These are phyloP conservation scores for Penicillium sp. DNA, from an alignment of 2,329 filamentous ascomycete genomes.

Conservation along the genomic window DNA sequence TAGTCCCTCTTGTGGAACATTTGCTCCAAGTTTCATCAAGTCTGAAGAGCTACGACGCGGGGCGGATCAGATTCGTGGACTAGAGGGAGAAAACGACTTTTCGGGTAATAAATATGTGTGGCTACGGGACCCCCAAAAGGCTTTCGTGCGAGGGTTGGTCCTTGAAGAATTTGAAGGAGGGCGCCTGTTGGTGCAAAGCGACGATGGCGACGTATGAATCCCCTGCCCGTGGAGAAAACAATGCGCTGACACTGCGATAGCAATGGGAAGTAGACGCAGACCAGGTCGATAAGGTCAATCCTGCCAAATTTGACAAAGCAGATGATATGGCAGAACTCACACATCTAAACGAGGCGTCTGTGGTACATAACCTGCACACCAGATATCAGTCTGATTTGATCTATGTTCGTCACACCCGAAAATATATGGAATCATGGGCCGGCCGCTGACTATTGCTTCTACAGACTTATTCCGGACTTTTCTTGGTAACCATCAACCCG, in stretches of 20 bases:
- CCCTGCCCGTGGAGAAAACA: not conserved
- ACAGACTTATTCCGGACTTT: slow-evolving; percentile 91
- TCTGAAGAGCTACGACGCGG: slow-evolving; percentile 69
- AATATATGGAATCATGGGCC: not conserved
- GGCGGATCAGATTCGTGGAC: slow-evolving; percentile 61
- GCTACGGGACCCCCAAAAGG: slow-evolving; percentile 81
- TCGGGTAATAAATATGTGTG: slow-evolving; percentile 98
- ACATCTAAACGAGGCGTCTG: slow-evolving; percentile 94
- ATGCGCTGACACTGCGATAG: slow-evolving; percentile 46
- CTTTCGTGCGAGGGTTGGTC: slow-evolving; percentile 91
- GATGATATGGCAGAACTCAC: slow-evolving; percentile 99
- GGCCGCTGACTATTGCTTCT: slow-evolving; percentile 6
- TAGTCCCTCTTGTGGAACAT: slow-evolving; percentile 70
- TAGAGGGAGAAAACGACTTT: slow-evolving; percentile 98
- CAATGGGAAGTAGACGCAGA: slow-evolving; percentile 85
- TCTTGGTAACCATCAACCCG: slow-evolving; percentile 94
- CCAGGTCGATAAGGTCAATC: slow-evolving; percentile 96
- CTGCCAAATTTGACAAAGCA: slow-evolving; percentile 98
- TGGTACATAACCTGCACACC: slow-evolving; percentile 94
- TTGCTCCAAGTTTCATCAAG: slow-evolving; percentile 95
- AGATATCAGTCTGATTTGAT: slow-evolving; percentile 95
- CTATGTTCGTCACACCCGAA: slow-evolving; percentile 55
- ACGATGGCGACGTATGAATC: slow-evolving; percentile 76
- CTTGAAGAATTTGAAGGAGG: slow-evolving; percentile 73
- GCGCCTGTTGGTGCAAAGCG: slow-evolving; percentile 81